Base-by-base conservation (phyloP, 768 basidiomycete species). In the Mycena leptocephala region DNA sequence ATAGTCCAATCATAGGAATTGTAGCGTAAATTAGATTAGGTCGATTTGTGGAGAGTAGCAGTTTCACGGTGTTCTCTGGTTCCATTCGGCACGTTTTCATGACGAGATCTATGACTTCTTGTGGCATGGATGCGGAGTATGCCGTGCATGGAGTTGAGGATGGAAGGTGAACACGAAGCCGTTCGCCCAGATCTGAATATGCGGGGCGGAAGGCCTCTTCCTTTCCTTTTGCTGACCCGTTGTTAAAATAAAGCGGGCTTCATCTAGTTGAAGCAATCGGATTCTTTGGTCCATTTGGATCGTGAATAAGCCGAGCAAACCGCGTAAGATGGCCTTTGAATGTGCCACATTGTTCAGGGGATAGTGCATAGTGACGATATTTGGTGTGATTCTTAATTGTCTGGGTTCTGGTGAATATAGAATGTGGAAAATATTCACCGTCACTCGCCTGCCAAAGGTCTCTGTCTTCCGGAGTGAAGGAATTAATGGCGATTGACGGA, bases 401-500 rank as follows among this genome's bases (percentile, higher is more conserved):
- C 59, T 35, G 37, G 35, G 37, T 2, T 24, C 6, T 2, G 24
- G 10, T n/a, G 9, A 22, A 35, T 28, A 37, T 32, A 18, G n/a
- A 37, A n/a, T 51, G n/a, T 51, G 20, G 48, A 2, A 51, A 24
- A 51, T 24, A 51, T 8, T n/a, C 6, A 24, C 48, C 41, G 9
- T 10, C 41, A 37, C 28, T 16, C 16, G 22, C 59, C 37, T 61
- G 7, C 59, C 59, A 61, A 2, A 61, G n/a, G 5, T 35, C 59
- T 26, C 18, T 6, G 35, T 35, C 35, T 2, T 35, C 16, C 35
- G 33, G 18, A 20, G 79, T 83, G 39, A 79, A 80, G 43, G 75
- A 72, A 61, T 83, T 82, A 32, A 83, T 77, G 9, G 81, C 81
- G 13, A 81, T 58, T 18, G 80, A 70, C 46, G 64, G 64, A 83